Percentiles rank a stretch among this genome's conserved stretches.
These are phyloP conservation scores for Venturia carpophila DNA, from an alignment of 2,329 filamentous ascomycete genomes.

Conservation along the genomic window DNA sequence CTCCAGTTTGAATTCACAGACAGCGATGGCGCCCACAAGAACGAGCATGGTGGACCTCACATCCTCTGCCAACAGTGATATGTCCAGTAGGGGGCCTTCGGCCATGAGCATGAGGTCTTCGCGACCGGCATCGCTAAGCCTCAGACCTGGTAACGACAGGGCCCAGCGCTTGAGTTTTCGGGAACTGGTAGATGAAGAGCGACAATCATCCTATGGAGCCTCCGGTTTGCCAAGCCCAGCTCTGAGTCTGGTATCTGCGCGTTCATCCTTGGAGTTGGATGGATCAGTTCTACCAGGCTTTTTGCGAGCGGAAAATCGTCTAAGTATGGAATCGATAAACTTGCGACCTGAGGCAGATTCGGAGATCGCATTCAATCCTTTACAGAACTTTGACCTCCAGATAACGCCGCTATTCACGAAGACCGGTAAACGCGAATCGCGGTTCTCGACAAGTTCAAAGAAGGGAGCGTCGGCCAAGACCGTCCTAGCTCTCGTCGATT, in stretches of 20 bases:
- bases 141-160: not conserved
- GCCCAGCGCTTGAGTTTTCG: not conserved
- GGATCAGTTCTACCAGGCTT: not conserved
- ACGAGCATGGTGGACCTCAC: not conserved
- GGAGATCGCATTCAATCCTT: not conserved
- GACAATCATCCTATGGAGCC: not conserved
- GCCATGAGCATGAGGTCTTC: not conserved
- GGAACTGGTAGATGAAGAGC: not conserved
- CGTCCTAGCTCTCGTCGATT: conserved; percentile 7
- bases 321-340: conserved; percentile 9
- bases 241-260: not conserved
- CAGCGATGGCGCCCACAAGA: conserved; percentile 1
- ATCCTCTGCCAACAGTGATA: not conserved
- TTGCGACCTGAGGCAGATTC: not conserved
- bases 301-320: conserved; percentile 1
- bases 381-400: conserved; percentile 5
- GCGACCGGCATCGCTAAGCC: not conserved
- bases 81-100: not conserved
- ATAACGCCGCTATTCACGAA: conserved; percentile 10
- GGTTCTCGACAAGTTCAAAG: not conserved
- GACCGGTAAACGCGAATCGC: not conserved
- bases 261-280: not conserved
- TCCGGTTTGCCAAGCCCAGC: conserved; percentile 1
- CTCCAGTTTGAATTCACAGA: not conserved
- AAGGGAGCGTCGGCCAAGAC: not conserved